Evolutionary conservation across 2,329 filamentous ascomycete species (phyloP).

Genomic region (Eutypa lata): DNA sequence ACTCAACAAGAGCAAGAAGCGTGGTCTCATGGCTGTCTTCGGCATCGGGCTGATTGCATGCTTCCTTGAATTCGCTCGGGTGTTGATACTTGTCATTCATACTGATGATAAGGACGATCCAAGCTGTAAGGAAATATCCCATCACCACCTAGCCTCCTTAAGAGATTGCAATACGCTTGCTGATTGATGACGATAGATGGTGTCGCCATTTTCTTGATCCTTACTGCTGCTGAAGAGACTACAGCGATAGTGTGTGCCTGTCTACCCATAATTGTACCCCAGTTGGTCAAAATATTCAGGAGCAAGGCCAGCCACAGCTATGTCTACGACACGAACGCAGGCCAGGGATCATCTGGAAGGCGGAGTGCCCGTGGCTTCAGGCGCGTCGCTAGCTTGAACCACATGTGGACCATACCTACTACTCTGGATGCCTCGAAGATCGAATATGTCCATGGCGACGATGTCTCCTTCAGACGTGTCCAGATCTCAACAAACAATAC

Average conservation of each 20-base stretch:
- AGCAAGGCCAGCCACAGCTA: constrained; percentile 2
- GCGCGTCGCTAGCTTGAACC: constrained; percentile 16
- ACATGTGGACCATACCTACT: constrained; percentile 13
- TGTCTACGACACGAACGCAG: constrained; percentile 4
- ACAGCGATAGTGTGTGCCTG: constrained; percentile 23
- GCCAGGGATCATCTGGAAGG: constrained; percentile 9
- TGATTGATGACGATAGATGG: constrained; percentile 12
- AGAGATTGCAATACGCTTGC: background rate
- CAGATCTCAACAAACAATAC: constrained; percentile 6
- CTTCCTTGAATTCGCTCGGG: constrained; percentile 18
- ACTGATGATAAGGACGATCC: constrained; percentile 23
- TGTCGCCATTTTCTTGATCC: constrained; percentile 20
- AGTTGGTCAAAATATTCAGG: constrained; percentile 10
- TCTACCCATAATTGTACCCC: constrained; percentile 17
- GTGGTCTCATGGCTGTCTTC: constrained; percentile 21
- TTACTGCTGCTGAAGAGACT: constrained; percentile 23
- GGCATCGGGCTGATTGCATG: constrained; percentile 20
- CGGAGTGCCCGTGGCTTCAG: constrained; percentile 15
- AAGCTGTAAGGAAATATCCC: constrained; percentile 16
- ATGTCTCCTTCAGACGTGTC: constrained; percentile 12
- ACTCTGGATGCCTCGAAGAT: constrained; percentile 6
- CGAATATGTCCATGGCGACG: constrained; percentile 8
- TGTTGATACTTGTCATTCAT: constrained; percentile 18
- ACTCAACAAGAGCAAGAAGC: constrained; percentile 18
- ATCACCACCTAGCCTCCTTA: background rate